A percentile compares a stretch with the other conserved stretches of the same genome.
Conservation (phyloP, 1,139 yeast species). For the Blastobotrys elegans region DNA sequence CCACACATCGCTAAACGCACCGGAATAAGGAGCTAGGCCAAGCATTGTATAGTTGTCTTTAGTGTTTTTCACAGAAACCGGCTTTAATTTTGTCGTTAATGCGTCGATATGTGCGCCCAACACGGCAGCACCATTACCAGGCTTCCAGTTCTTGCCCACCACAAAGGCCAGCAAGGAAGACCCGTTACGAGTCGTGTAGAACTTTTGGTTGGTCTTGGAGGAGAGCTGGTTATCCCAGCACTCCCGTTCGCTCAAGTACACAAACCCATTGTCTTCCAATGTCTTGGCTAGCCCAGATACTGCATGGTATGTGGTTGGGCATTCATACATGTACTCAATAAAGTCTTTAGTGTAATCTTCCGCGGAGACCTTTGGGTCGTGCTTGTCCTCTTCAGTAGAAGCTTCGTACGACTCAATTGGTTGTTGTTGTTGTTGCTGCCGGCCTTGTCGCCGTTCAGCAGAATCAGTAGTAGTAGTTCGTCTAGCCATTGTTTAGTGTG, state of each 20-base stretch:
- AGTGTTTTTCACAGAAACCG: conserved; percentile 63
- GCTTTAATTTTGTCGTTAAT: conserved; percentile 70
- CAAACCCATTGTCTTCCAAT: conserved; percentile 34
- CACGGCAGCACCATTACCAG: conserved; percentile 77
- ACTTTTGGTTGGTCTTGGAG: conserved; percentile 57
- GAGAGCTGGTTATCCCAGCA: conserved; percentile 55
- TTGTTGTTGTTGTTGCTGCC: background rate
- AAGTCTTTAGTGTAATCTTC: conserved; percentile 44
- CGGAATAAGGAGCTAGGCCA: conserved; percentile 94
- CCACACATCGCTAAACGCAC: conserved; percentile 75
- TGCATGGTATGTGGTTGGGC: conserved; percentile 94
- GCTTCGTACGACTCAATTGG: background rate
- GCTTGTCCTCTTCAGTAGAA: background rate
- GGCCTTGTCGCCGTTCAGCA: conserved; percentile 2
- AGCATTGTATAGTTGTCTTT: conserved; percentile 77
- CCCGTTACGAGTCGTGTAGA: conserved; percentile 71
- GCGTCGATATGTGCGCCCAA: conserved; percentile 94
- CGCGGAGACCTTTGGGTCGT: conserved; percentile 19
- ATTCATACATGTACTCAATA: conserved; percentile 70
- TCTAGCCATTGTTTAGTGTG: background rate
- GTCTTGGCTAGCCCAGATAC: conserved; percentile 48
- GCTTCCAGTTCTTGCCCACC: conserved; percentile 61
- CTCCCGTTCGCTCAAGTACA: conserved; percentile 64
- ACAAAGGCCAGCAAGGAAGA: conserved; percentile 78
- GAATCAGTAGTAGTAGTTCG: background rate